Evolutionary conservation across 192 early-diverging fungal species (phyloP).

Genomic region (Coemansia sp.): DNA sequence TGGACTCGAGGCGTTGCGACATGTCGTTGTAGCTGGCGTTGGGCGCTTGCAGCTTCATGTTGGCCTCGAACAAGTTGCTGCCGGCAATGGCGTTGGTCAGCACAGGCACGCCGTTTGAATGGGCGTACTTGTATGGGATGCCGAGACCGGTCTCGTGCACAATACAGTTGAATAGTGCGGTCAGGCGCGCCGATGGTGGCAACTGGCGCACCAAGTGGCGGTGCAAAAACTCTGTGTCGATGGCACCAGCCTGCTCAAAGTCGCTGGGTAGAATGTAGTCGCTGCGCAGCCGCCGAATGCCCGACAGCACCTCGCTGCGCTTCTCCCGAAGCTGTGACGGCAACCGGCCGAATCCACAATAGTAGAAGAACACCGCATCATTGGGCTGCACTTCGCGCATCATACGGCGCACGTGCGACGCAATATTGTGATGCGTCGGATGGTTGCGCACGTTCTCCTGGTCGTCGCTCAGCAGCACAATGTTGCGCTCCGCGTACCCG

Average conservation of each 20-base stretch:
- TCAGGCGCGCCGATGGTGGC: conserved; percentile 69
- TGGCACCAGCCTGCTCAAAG: conserved; percentile 66
- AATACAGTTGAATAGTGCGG: conserved; percentile 73
- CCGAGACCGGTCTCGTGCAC: conserved; percentile 67
- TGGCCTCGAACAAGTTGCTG: conserved; percentile 44
- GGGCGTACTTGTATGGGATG: conserved; percentile 59
- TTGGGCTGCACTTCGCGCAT: conserved; percentile 65
- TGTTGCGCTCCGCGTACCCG: conserved; percentile 59
- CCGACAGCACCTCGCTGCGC: conserved; percentile 33
- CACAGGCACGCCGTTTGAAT: conserved; percentile 42
- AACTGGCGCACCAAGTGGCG: conserved; percentile 61
- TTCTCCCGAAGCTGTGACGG: conserved; percentile 30
- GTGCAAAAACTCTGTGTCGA: conserved; percentile 69
- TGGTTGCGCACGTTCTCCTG: conserved; percentile 45
- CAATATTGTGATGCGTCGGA: conserved; percentile 60
- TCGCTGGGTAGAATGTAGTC: conserved; percentile 78
- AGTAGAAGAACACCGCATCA: conserved; percentile 79
- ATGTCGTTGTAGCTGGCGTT: conserved; percentile 42
- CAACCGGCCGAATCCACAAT: conserved; percentile 69
- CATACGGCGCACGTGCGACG: conserved; percentile 67
- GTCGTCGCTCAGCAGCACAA: conserved; percentile 71
- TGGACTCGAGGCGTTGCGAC: conserved; percentile 38
- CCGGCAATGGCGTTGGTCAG: conserved; percentile 45
- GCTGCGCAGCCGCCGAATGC: conserved; percentile 58
- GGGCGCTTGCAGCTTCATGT: conserved; percentile 9